Evolutionary conservation across 1,139 yeast species (phyloP).

Genomic region (Diutina neorugosa): DNA sequence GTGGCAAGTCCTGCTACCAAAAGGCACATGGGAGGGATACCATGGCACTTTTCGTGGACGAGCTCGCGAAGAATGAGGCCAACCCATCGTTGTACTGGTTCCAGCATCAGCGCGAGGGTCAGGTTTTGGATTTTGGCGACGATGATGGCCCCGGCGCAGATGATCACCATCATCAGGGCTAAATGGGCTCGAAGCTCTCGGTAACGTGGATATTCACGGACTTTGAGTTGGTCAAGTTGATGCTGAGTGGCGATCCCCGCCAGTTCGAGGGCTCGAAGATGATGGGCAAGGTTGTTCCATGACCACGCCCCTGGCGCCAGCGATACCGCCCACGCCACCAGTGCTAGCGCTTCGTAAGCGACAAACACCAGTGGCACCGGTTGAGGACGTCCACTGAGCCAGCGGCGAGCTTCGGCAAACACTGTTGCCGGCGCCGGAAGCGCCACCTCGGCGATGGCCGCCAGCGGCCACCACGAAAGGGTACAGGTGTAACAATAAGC

Average conservation of each 20-base stretch:
- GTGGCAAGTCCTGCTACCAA: neutral
- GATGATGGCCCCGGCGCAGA: neutral
- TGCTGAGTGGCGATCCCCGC: neutral
- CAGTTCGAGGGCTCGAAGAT: neutral
- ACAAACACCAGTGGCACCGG: neutral
- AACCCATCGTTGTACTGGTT: neutral
- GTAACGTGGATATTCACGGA: neutral
- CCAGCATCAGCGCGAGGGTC: neutral
- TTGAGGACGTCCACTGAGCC: neutral
- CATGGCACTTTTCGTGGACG: neutral
- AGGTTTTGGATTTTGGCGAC: neutral
- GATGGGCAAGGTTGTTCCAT: neutral
- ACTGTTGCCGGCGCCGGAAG: neutral
- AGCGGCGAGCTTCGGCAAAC: neutral
- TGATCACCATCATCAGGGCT: neutral
- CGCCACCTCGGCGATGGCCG: neutral
- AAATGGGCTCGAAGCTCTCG: neutral
- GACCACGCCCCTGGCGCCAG: neutral
- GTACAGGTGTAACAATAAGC: slow-evolving; percentile 1
- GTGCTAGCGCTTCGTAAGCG: neutral
- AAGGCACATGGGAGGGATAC: neutral
- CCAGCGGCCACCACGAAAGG: neutral
- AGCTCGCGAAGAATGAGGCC: neutral
- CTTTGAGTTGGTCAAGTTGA: neutral
- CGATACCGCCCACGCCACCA: neutral